phyloP scores from a whole-genome alignment of 805 yeast species.

The Metschnikowia borealis region DNA sequence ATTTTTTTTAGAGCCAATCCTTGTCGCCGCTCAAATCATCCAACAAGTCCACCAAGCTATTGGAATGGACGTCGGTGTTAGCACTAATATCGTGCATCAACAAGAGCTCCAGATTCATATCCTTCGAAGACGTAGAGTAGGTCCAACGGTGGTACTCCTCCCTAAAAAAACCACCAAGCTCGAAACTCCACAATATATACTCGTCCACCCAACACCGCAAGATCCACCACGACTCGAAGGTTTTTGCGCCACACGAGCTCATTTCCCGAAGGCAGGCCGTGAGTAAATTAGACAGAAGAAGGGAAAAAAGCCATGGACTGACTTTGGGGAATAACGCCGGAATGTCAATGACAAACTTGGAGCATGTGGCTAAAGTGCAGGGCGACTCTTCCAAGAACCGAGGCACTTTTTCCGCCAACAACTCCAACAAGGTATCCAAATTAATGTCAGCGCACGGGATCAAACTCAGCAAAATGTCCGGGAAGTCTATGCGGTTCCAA shows the following conservation, averaged over 20 bases:
- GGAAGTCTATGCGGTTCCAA: slow-evolving; percentile 53
- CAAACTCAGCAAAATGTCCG: slow-evolving; percentile 44
- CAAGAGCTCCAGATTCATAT: slow-evolving; percentile 5
- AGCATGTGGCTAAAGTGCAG: slow-evolving; percentile 12
- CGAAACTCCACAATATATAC: slow-evolving; percentile 63
- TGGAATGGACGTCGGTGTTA: slow-evolving; percentile 4
- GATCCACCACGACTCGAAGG: slow-evolving; percentile 75
- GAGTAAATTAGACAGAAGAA: slow-evolving; percentile 50
- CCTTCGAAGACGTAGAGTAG: slow-evolving; percentile 2
- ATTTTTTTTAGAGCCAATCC: slow-evolving; percentile 3
- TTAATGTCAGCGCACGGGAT: slow-evolving; percentile 44
- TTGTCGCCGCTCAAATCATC: slow-evolving; percentile 6
- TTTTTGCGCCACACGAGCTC: slow-evolving; percentile 51
- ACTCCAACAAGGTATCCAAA: slow-evolving; percentile 25
- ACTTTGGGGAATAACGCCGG: slow-evolving; percentile 47
- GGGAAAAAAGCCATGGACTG: slow-evolving; percentile 52
- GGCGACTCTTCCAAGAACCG: slow-evolving; percentile 20
- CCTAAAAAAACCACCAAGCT: slow-evolving; percentile 51
- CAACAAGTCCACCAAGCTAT: slow-evolving; percentile 14
- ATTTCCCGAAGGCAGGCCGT: slow-evolving; percentile 62
- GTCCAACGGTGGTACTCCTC: slow-evolving; percentile 21
- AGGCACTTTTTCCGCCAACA: slow-evolving; percentile 35
- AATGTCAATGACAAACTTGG: slow-evolving; percentile 33
- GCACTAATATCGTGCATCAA: slow-evolving; percentile 2
- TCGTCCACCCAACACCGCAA: slow-evolving; percentile 75